Conservation (phyloP, 1,284 basidiomycete species). For the Fomitopsis betulina region DNA sequence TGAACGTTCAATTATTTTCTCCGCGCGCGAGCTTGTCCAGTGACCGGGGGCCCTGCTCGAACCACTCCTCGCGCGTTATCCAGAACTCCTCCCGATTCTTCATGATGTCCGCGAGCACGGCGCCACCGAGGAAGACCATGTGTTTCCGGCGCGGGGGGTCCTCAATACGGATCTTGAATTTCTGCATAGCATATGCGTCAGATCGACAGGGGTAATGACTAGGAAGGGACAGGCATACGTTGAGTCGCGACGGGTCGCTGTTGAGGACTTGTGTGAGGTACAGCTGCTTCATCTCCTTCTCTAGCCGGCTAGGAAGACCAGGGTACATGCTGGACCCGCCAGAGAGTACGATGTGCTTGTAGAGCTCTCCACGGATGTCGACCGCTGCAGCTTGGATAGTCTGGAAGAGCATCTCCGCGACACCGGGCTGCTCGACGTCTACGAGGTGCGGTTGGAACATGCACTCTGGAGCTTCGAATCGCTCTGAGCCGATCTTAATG, state of each 20-base stretch:
- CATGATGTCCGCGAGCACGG: slow-evolving; percentile 97
- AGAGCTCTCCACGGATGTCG: slow-evolving; percentile 88
- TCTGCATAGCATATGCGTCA: slow-evolving; percentile 45
- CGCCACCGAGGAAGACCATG: slow-evolving; percentile 99
- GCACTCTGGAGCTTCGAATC: slow-evolving; percentile 99
- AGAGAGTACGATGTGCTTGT: slow-evolving; percentile 97
- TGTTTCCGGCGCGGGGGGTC: slow-evolving; percentile 97
- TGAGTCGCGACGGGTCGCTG: slow-evolving; percentile 83
- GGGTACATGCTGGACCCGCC: slow-evolving; percentile 99
- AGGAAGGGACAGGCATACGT: slow-evolving; percentile 53
- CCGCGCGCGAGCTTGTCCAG: slow-evolving; percentile 81
- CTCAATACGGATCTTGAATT: slow-evolving; percentile 99
- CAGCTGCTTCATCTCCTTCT: slow-evolving; percentile 99
- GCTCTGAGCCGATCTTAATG: slow-evolving; percentile 97
- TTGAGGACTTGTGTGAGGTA: slow-evolving; percentile 88
- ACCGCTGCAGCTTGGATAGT: slow-evolving; percentile 93
- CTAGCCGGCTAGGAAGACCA: slow-evolving; percentile 91
- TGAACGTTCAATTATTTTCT: slow-evolving; percentile 43
- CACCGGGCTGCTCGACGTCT: slow-evolving; percentile 94
- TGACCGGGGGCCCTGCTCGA: slow-evolving; percentile 79
- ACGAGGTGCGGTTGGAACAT: slow-evolving; percentile 99
- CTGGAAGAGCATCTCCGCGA: slow-evolving; percentile 97
- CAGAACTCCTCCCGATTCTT: slow-evolving; percentile 93
- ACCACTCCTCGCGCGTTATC: slow-evolving; percentile 92
- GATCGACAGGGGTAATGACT: neutral